A percentile compares a stretch with the other conserved stretches of the same genome.
Conservation (phyloP, 139 green algal species). For the Zygnema cylindricum region DNA sequence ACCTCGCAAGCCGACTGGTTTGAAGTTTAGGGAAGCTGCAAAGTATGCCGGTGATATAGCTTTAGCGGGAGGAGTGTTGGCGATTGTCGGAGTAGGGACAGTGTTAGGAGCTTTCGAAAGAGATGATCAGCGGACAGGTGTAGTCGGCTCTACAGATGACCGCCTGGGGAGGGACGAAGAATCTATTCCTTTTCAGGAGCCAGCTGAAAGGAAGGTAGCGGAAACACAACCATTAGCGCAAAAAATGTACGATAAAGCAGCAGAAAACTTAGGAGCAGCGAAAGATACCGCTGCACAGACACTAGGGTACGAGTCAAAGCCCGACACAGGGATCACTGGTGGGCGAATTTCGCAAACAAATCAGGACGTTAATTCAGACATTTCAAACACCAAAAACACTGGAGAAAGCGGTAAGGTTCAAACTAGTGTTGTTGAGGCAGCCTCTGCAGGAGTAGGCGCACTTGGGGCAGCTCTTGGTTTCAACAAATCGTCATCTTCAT, state of each 20-base stretch:
- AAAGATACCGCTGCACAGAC: background rate
- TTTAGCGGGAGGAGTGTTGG: background rate
- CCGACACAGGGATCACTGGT: background rate
- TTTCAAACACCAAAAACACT: no score
- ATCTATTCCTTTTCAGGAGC: background rate
- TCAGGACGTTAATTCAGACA: background rate
- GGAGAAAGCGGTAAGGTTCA: background rate
- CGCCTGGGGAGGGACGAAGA: background rate
- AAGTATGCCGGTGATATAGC: background rate
- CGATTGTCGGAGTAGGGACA: background rate
- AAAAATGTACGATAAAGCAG: background rate
- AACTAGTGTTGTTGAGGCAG: background rate
- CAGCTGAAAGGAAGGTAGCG: background rate
- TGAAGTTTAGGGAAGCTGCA: background rate
- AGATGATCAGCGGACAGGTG: background rate
- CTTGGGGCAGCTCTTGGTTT: background rate
- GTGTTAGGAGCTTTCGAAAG: background rate
- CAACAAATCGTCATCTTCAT: background rate
- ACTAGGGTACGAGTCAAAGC: background rate
- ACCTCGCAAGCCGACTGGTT: background rate
- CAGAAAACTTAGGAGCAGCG: background rate
- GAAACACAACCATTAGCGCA: background rate
- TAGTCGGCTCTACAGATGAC: background rate
- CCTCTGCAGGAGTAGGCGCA: background rate
- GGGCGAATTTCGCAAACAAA: background rate